These are phyloP conservation scores for Kentomonas sorsogonicus DNA, from an alignment of 208 protist genomes.

Conservation along the genomic window DNA sequence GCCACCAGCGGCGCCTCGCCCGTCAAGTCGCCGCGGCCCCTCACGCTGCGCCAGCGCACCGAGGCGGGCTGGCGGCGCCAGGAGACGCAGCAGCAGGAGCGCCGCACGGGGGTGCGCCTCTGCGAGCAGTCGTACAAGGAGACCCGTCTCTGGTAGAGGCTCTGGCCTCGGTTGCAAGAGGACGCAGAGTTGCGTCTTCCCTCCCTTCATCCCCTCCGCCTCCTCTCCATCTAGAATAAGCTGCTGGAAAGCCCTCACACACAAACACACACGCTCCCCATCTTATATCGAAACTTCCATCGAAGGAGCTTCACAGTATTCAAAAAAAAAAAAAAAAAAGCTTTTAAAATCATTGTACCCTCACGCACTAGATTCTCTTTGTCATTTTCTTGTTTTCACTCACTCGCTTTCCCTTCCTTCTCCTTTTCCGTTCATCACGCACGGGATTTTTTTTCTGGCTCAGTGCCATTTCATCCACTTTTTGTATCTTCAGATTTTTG, in stretches of 20 bases:
- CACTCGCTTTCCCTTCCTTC: slow-evolving; percentile 10
- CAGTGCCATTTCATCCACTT: background rate
- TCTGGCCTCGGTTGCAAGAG: background rate
- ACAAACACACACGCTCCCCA: no score
- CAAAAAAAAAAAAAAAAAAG: slow-evolving; percentile 7
- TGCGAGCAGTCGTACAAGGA: slow-evolving; percentile 36
- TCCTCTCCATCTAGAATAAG: background rate
- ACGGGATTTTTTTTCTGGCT: background rate
- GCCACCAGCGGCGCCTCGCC: slow-evolving; percentile 17
- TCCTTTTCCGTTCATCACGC: slow-evolving; percentile 5
- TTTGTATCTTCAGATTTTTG: slow-evolving; percentile 1
- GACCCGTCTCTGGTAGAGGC: slow-evolving; percentile 60
- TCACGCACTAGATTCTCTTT: no score
- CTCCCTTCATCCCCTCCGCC: background rate
- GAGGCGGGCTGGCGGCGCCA: slow-evolving; percentile 46
- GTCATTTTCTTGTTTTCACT: slow-evolving; percentile 11
- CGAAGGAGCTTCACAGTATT: no score
- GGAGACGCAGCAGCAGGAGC: slow-evolving; percentile 24
- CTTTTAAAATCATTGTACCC: background rate
- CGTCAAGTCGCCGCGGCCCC: slow-evolving; percentile 12
- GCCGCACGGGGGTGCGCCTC: slow-evolving; percentile 51
- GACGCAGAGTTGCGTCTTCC: background rate
- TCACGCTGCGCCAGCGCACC: slow-evolving; percentile 30
- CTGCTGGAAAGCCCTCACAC: no score
- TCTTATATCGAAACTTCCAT: no score